phyloP scores from a whole-genome alignment of 371 early-diverging fungal genomes.

The Mucor sp. region DNA sequence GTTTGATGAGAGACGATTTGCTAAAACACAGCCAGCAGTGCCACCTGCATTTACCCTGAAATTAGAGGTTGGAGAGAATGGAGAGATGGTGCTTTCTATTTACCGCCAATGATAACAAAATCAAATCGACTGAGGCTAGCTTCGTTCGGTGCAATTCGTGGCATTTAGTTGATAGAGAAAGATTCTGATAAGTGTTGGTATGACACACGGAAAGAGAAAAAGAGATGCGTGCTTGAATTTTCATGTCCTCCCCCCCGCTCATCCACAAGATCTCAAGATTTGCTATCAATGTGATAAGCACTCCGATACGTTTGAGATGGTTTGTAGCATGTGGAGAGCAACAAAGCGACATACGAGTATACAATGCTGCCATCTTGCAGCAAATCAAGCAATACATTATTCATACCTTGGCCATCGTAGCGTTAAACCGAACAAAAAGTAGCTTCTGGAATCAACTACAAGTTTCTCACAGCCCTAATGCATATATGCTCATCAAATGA shows the following conservation, averaged over 20 bases:
- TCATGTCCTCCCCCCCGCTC: not conserved
- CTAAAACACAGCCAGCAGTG: slow-evolving; percentile 35
- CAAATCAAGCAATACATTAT: not conserved
- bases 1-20: slow-evolving; percentile 21
- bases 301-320: not conserved
- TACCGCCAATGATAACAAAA: slow-evolving; percentile 26
- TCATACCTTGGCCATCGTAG: not conserved
- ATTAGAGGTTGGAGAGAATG: not conserved
- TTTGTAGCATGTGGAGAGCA: too few relatives aligned
- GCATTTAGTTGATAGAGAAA: slow-evolving; percentile 9
- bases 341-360: not conserved
- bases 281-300: not conserved
- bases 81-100: not conserved
- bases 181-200: not conserved
- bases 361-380: not conserved
- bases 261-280: not conserved
- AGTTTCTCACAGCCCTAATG: not conserved
- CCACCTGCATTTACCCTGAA: slow-evolving; percentile 6
- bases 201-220: not conserved
- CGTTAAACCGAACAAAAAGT: not conserved
- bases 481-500: not conserved
- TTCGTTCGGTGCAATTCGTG: slow-evolving; percentile 10
- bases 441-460: not conserved
- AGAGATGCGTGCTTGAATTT: not conserved
- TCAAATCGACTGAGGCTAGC: slow-evolving; percentile 9